These are phyloP conservation scores for Podospora didyma DNA, from an alignment of 495 filamentous ascomycete genomes.

Conservation along the genomic window DNA sequence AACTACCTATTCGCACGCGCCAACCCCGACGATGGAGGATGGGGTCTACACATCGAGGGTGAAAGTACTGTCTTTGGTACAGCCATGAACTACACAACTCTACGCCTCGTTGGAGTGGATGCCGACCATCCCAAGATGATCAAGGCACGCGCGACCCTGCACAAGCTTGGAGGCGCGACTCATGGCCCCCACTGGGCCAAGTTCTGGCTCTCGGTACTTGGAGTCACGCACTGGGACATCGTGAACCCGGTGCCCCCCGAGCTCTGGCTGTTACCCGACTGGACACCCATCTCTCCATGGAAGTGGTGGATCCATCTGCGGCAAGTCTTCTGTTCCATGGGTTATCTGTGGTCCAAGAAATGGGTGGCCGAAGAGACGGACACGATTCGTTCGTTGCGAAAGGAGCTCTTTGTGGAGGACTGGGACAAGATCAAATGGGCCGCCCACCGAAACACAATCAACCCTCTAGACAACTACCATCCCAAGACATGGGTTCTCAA, in stretches of 20 bases:
- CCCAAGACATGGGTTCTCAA: conserved; percentile 84
- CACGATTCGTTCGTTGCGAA: conserved; percentile 63
- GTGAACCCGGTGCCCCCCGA: conserved; percentile 94
- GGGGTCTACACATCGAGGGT: conserved; percentile 96
- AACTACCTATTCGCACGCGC: conserved; percentile 89
- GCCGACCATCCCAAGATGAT: conserved; percentile 83
- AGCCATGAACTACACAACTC: conserved; percentile 77
- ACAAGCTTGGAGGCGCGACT: conserved; percentile 81
- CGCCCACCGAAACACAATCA: conserved; percentile 77
- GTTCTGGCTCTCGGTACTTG: conserved; percentile 82
- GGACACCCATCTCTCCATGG: conserved; percentile 93
- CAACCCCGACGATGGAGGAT: conserved; percentile 85
- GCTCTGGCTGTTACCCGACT: conserved; percentile 92
- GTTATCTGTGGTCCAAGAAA: conserved; percentile 77
- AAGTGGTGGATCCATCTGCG: conserved; percentile 99
- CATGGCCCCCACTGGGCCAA: conserved; percentile 93
- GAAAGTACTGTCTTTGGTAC: conserved; percentile 91
- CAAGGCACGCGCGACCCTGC: conserved; percentile 77
- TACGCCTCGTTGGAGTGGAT: conserved; percentile 83
- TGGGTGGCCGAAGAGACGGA: conserved; percentile 70
- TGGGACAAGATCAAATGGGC: conserved; percentile 76
- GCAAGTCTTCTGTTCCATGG: conserved; percentile 88
- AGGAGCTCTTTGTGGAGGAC: conserved; percentile 81
- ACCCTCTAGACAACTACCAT: conserved; percentile 80
- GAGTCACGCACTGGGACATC: conserved; percentile 82